Conservation (phyloP, 2,329 filamentous ascomycete species). For the Eutypa lata region DNA sequence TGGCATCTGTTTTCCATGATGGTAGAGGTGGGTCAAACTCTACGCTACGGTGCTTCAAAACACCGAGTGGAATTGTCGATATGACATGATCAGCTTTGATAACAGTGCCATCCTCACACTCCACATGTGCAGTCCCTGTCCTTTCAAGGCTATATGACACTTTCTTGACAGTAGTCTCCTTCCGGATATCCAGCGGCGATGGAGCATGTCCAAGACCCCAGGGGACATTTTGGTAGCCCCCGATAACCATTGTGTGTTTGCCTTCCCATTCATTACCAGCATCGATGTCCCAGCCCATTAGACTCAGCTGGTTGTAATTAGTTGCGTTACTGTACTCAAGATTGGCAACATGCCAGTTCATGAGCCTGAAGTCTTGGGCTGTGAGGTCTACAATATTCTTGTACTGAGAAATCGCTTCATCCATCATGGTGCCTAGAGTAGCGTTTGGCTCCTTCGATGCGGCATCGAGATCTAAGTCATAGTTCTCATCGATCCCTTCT, state of each 20-base stretch:
- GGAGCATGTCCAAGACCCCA: constrained; percentile 79
- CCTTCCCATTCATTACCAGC: constrained; percentile 97
- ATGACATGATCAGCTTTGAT: constrained; percentile 90
- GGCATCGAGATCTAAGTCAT: constrained; percentile 68
- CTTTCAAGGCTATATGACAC: constrained; percentile 61
- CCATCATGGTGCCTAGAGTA: constrained; percentile 85
- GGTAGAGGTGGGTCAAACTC: constrained; percentile 91
- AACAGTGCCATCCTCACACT: constrained; percentile 72
- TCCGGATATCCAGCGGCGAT: constrained; percentile 71
- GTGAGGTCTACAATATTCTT: constrained; percentile 77
- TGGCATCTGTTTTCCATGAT: constrained; percentile 76
- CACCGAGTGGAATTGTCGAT: constrained; percentile 84
- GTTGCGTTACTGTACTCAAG: constrained; percentile 96
- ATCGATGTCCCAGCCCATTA: constrained; percentile 94
- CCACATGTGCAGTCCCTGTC: constrained; percentile 55
- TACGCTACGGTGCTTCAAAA: constrained; percentile 79
- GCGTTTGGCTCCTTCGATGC: constrained; percentile 63
- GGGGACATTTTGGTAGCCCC: constrained; percentile 92
- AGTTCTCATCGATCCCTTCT: constrained; percentile 56
- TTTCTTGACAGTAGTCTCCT: constrained; percentile 67
- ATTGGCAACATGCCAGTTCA: constrained; percentile 99
- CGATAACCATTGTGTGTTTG: constrained; percentile 86
- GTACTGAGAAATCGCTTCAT: constrained; percentile 88
- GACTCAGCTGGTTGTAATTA: constrained; percentile 80
- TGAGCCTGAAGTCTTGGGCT: constrained; percentile 80